Evolutionary conservation across 116 monocot genomes (phyloP), one percentile per base, ranked within the genome.

Genomic region (Trichopus zeylanicus): DNA sequence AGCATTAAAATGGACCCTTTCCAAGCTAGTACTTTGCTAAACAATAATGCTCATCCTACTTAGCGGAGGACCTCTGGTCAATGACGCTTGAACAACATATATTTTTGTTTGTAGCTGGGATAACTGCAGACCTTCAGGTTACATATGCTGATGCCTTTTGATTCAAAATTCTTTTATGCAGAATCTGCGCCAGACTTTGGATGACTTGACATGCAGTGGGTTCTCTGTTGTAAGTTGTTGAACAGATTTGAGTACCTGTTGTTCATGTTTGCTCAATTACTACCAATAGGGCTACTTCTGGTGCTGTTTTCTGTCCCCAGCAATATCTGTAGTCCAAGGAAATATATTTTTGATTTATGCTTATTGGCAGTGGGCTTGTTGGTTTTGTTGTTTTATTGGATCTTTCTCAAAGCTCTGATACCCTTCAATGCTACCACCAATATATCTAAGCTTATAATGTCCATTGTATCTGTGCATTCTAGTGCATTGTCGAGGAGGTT

Each of bases 401-500:
- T n/a, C n/a, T n/a, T n/a, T n/a, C n/a, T n/a, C n/a, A n/a, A n/a
- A n/a, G n/a, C n/a, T n/a, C n/a, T n/a, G n/a, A n/a, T n/a, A n/a
- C 34, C 10, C n/a, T 25, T 19, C 10, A 51, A 1, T 1, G 23
- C 20, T 51, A 0, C 7, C 23, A 22, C n/a, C n/a, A 51, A 51
- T 13, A 15, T 42, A 42, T 42, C 13, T n/a, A n/a, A 42, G 42
- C 8, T 42, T 42, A 51, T 51, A 51, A 12, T 54, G 26, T 27
- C 12, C 28, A 23, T 20, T 56, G 19, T 18, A 29, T 34, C 1
- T 58, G 35, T 23, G 3, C 68, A 64, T 57, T 32, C 21, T 52
- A 99, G 99, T 88, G 92, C 73, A 88, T 99, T 48, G 88, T 92
- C 56, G 99, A 99, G 71, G 99, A 99, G 67, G 69, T 99, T 62